Conservation (phyloP, 257 asterid species). For the Cynanchum wilfordii region DNA sequence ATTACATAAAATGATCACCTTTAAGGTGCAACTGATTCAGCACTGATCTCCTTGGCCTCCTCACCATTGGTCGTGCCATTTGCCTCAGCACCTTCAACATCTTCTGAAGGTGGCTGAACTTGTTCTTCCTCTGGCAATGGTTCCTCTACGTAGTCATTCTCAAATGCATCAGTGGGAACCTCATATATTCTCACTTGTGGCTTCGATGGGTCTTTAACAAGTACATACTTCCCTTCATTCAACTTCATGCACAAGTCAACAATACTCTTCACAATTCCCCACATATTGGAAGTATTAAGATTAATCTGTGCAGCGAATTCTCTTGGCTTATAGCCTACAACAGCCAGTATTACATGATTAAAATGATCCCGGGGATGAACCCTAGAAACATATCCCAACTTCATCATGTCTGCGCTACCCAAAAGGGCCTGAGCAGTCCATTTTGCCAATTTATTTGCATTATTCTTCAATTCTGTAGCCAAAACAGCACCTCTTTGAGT, state of each 20-base stretch:
- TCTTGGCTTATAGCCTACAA: slow-evolving; percentile 87
- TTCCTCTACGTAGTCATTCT: slow-evolving; percentile 95
- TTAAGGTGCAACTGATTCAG: slow-evolving; percentile 50
- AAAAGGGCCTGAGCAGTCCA: slow-evolving; percentile 94
- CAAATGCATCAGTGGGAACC: slow-evolving; percentile 97
- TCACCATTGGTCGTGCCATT: slow-evolving; percentile 34
- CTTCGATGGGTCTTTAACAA: slow-evolving; percentile 93
- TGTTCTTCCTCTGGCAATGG: slow-evolving; percentile 96
- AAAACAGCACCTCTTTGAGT: slow-evolving; percentile 96
- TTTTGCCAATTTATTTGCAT: slow-evolving; percentile 86
- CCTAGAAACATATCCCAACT: slow-evolving; percentile 89
- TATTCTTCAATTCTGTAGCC: slow-evolving; percentile 95
- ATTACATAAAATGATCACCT: slow-evolving; percentile 17
- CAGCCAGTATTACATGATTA: slow-evolving; percentile 89
- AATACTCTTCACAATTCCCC: slow-evolving; percentile 94
- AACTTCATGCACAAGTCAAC: slow-evolving; percentile 97
- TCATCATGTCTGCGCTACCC: slow-evolving; percentile 98
- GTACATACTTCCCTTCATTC: slow-evolving; percentile 92
- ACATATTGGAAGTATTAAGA: slow-evolving; percentile 87
- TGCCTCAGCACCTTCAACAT: slow-evolving; percentile 51
- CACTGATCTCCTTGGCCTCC: slow-evolving; percentile 40
- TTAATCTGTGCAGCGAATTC: slow-evolving; percentile 90
- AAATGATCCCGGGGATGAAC: slow-evolving; percentile 95
- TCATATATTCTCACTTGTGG: slow-evolving; percentile 94
- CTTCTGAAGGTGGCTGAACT: slow-evolving; percentile 89